Evolutionary conservation across 106 monocot genomes (phyloP).

Genomic region (Ottelia alismoides): DNA sequence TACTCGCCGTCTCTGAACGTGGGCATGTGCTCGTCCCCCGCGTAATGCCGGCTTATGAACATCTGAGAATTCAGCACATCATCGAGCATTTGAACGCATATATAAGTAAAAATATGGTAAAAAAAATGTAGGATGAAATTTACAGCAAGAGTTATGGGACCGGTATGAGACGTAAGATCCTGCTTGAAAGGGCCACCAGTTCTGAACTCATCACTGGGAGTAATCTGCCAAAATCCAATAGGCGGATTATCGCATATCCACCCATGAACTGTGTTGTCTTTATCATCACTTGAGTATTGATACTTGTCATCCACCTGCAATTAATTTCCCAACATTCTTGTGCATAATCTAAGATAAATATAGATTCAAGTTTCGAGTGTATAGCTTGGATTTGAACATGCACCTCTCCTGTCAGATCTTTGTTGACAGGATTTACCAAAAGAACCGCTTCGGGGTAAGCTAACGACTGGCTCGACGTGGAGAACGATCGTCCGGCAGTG

Average conservation of each 20-base stretch:
- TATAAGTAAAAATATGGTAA: neutral
- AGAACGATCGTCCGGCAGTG: constrained; percentile 55
- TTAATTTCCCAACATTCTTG: too few species aligned
- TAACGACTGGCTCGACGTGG: constrained; percentile 35
- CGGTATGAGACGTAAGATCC: constrained; percentile 71
- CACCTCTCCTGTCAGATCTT: constrained; percentile 55
- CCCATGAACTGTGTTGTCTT: constrained; percentile 74
- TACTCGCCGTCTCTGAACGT: constrained; percentile 60
- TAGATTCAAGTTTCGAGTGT: too few species aligned
- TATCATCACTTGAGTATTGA: constrained; percentile 75
- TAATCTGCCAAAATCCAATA: constrained; percentile 77
- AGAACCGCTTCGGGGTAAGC: constrained; percentile 66
- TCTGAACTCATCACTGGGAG: constrained; percentile 86
- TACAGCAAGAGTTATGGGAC: constrained; percentile 37
- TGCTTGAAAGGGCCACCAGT: constrained; percentile 74
- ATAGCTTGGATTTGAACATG: too few species aligned
- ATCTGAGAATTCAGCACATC: constrained; percentile 24
- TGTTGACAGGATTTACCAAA: constrained; percentile 41
- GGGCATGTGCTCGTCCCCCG: constrained; percentile 47
- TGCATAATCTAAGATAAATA: too few species aligned
- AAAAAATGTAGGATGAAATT: neutral
- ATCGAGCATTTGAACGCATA: neutral
- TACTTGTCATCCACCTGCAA: constrained; percentile 97
- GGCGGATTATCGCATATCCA: constrained; percentile 57
- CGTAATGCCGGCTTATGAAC: constrained; percentile 67